A percentile compares a stretch with the other conserved stretches of the same genome.
These are phyloP conservation scores for Pythium utonaiense DNA, from an alignment of 352 stramenopile species.

Conservation along the genomic window DNA sequence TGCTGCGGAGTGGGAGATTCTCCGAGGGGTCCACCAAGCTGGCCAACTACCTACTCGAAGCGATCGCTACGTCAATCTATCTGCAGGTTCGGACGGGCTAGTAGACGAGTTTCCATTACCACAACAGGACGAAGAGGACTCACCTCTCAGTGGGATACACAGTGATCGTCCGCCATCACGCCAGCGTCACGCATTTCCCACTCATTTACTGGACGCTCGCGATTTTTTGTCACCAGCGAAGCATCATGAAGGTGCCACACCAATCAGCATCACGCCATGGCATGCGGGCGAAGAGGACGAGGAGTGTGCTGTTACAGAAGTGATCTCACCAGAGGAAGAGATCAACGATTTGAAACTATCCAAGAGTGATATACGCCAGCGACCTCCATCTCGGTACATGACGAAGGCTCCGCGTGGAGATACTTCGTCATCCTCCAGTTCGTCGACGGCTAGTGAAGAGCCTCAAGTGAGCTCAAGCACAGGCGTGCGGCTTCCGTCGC, in stretches of 20 bases:
- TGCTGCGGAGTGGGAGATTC: constrained; percentile 6
- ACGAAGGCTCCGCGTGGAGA: constrained; percentile 32
- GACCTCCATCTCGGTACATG: constrained; percentile 78
- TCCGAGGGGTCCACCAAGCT: constrained; percentile 12
- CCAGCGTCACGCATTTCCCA: constrained; percentile 75
- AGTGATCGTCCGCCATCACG: constrained; percentile 59
- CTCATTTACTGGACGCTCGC: constrained; percentile 58
- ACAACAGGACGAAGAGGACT: neutral
- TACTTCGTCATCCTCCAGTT: constrained; percentile 9
- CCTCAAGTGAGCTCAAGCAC: neutral
- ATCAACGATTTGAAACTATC: neutral
- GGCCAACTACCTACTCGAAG: constrained; percentile 17
- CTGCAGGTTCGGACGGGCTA: neutral
- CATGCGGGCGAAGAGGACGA: constrained; percentile 24
- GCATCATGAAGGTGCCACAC: constrained; percentile 4
- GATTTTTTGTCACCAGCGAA: constrained; percentile 25
- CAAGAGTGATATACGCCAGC: neutral
- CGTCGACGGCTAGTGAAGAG: constrained; percentile 22
- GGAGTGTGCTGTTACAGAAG: neutral
- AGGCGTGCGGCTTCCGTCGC: constrained; percentile 25
- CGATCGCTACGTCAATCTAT: constrained; percentile 16
- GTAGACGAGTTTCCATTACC: neutral
- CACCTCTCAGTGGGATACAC: neutral
- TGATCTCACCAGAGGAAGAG: neutral
- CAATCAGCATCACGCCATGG: constrained; percentile 24